Conservation (phyloP, 176 grass and related monocot species). For the Urochloa ruziziensis region DNA sequence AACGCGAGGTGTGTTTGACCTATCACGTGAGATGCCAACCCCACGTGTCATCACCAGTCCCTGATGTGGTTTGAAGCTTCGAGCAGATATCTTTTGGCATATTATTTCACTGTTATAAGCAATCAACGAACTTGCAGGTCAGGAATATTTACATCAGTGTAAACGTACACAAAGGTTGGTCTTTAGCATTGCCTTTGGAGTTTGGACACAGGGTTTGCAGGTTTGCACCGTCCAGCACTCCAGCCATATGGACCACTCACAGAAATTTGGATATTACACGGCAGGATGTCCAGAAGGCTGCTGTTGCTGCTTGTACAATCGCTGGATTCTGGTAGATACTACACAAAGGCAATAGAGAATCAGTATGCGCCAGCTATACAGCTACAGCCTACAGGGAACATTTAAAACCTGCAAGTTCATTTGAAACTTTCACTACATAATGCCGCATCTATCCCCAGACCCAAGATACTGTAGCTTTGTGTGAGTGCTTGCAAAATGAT, state of each 20-base stretch:
- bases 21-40: background rate
- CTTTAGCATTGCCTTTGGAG: background rate
- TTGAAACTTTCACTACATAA: background rate
- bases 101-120: background rate
- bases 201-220: background rate
- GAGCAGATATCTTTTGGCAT: background rate
- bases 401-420: background rate
- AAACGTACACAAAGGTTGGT: background rate
- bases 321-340: slow-evolving; percentile 98
- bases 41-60: background rate
- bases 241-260: slow-evolving; percentile 30
- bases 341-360: background rate
- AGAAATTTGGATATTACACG: slow-evolving; percentile 86
- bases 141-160: slow-evolving; percentile 5
- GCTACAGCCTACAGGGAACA: background rate
- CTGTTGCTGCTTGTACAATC: slow-evolving; percentile 61
- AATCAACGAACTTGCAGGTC: background rate
- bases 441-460: background rate
- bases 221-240: background rate
- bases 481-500: background rate
- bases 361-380: background rate
- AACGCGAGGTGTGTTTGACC: background rate
- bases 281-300: slow-evolving; percentile 85
- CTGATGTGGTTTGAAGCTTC: background rate
- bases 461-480: background rate